Percentiles rank a stretch among this genome's conserved stretches.
These are phyloP conservation scores for Ilyonectria destructans DNA, from an alignment of 2,329 filamentous ascomycete genomes.

Conservation along the genomic window DNA sequence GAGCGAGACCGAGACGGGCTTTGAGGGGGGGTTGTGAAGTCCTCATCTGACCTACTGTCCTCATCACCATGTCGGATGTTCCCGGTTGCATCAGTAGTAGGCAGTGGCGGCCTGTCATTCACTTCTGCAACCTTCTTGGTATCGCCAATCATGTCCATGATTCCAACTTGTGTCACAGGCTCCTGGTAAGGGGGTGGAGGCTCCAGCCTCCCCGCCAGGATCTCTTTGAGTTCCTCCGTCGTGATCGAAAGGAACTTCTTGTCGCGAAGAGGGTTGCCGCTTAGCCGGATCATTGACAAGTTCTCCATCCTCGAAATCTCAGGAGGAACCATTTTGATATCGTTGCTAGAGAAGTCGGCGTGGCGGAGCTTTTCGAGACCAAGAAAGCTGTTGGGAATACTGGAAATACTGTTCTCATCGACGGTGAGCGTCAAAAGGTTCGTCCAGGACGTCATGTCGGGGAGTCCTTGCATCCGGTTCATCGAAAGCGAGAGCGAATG, in stretches of 20 bases:
- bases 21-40: slow-evolving; percentile 72
- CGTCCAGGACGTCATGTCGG: slow-evolving; percentile 82
- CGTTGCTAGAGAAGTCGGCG: slow-evolving; percentile 89
- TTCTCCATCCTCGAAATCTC: slow-evolving; percentile 86
- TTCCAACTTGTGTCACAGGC: slow-evolving; percentile 39
- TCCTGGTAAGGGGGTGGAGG: slow-evolving; percentile 65
- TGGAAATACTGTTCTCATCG: slow-evolving; percentile 85
- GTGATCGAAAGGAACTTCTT: slow-evolving; percentile 87
- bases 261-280: slow-evolving; percentile 92
- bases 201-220: slow-evolving; percentile 77
- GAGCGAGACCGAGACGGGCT: slow-evolving; percentile 66
- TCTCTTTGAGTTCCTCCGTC: slow-evolving; percentile 86
- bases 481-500: slow-evolving; percentile 83
- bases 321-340: slow-evolving; percentile 82
- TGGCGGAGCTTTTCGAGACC: slow-evolving; percentile 78
- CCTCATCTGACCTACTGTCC: slow-evolving; percentile 66
- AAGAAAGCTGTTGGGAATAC: slow-evolving; percentile 84
- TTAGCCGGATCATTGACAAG: slow-evolving; percentile 82
- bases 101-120: slow-evolving; percentile 7
- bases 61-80: slow-evolving; percentile 54
- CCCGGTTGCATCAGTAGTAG: not conserved
- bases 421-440: slow-evolving; percentile 81
- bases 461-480: slow-evolving; percentile 83
- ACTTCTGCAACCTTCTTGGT: slow-evolving; percentile 34
- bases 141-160: slow-evolving; percentile 43